phyloP scores from a whole-genome alignment of 2,329 filamentous ascomycete species.

The Myriosclerotinia scirpicola region DNA sequence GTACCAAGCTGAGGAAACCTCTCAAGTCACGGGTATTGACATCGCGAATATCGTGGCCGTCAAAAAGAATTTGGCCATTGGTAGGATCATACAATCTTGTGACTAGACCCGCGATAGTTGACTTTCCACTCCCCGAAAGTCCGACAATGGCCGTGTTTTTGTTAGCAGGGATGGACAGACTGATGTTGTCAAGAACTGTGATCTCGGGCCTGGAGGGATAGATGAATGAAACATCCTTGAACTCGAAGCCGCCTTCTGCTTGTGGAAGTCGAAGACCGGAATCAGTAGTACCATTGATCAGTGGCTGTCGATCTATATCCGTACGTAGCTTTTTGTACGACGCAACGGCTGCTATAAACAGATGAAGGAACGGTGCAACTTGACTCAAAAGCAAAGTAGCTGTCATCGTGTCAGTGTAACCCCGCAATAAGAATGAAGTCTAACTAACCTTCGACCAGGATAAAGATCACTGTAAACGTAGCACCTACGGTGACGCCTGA shows the following conservation, averaged over 20 bases:
- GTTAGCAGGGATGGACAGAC: conserved; percentile 38
- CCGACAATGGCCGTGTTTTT: conserved; percentile 56
- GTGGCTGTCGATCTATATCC: conserved; percentile 30
- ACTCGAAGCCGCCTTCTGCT: conserved; percentile 11
- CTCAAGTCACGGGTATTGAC: conserved; percentile 43
- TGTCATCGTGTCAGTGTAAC: conserved; percentile 23
- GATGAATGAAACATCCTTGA: conserved; percentile 16
- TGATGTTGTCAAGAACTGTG: conserved; percentile 39
- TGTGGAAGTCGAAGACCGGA: conserved; percentile 25
- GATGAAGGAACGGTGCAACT: conserved; percentile 62
- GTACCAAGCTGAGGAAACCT: conserved; percentile 49
- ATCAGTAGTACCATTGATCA: conserved; percentile 31
- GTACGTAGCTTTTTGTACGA: conserved; percentile 55
- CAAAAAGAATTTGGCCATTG: conserved; percentile 33
- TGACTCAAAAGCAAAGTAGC: conserved; percentile 58
- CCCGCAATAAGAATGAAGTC: too few species aligned
- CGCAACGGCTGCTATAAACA: conserved; percentile 58
- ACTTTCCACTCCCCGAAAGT: conserved; percentile 58
- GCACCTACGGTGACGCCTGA: conserved; percentile 40
- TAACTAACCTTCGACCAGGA: conserved; percentile 51
- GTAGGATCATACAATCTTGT: conserved; percentile 58
- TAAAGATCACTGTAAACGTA: conserved; percentile 52
- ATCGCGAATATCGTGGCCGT: conserved; percentile 27
- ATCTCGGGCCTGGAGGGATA: conserved; percentile 40
- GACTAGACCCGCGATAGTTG: conserved; percentile 55